phyloP scores from a whole-genome alignment of 139 green algal species.

The Micractinium conductrix region DNA sequence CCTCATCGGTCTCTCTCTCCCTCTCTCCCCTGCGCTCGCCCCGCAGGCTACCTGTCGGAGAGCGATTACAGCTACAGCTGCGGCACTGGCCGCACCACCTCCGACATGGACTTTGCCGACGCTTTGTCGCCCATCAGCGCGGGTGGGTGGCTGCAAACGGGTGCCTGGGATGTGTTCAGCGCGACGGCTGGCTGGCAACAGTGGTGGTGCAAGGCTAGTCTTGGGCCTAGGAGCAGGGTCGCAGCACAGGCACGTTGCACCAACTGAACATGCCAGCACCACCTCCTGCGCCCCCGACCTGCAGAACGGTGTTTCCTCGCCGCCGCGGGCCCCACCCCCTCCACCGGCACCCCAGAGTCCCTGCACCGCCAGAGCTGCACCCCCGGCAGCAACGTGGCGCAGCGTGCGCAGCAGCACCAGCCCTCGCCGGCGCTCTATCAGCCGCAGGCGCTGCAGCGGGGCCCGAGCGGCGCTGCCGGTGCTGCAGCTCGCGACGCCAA shows the following conservation, averaged over 20 bases:
- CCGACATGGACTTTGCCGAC: conserved; percentile 49
- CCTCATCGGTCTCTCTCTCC: not conserved
- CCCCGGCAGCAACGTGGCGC: not conserved
- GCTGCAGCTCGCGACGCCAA: too few relatives aligned
- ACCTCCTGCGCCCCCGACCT: too few relatives aligned
- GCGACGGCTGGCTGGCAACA: too few relatives aligned
- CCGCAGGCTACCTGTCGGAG: conserved; percentile 39
- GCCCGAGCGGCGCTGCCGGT: too few relatives aligned
- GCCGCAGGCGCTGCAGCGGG: too few relatives aligned
- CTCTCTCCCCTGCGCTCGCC: not conserved
- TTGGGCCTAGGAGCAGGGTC: too few relatives aligned
- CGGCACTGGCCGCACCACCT: conserved; percentile 21
- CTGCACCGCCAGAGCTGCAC: conserved; percentile 1
- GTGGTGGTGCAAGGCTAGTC: too few relatives aligned
- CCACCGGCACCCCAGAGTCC: conserved; percentile 12
- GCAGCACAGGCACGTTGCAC: too few relatives aligned
- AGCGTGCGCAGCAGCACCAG: too few relatives aligned
- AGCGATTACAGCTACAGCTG: conserved; percentile 46
- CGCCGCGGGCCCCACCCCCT: not conserved
- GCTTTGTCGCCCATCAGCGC: conserved; percentile 15
- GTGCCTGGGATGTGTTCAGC: too few relatives aligned
- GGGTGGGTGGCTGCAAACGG: not conserved
- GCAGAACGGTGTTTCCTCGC: conserved; percentile 1
- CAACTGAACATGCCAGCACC: too few relatives aligned
- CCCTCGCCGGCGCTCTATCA: not conserved